Base-by-base conservation (phyloP, 2,329 filamentous ascomycete genomes). In the Fusarium transvaalense region DNA sequence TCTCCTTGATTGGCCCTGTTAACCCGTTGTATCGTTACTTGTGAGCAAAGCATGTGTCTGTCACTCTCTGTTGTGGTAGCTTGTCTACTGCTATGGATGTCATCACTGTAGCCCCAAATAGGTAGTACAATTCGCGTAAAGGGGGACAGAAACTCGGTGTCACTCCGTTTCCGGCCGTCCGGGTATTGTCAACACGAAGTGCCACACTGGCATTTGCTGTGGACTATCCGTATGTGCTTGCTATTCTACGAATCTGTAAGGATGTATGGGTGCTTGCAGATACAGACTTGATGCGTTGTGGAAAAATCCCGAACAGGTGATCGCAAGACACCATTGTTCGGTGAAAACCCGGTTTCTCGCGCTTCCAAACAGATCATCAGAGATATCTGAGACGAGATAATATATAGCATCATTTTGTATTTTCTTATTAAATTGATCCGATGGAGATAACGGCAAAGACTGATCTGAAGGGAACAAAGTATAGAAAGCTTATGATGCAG, bases 151-250 rank as follows among this genome's bases (percentile, higher is more conserved):
- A 37, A 56, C 65, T 71, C 61, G 68, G 70, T 56, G 52, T 68
- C 63, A 71, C 70, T 71, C 70, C 71, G 66, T 72, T 70, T 68
- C 71, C 71, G 66, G 66, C 50, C 50, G 63, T 52, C 69, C 71
- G 67, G 67, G 48, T 39, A n/a, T 38, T 39, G 35, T 42, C 27
- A 21, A 51, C 43, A 57, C 34, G 31, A 45, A 25, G 50, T 39
- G 43, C 52, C 56, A 47, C 52, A 62, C 55, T 56, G 34, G 47
- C 35, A 50, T 64, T 53, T 41, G 31, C 42, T 46, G 54, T 61
- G 56, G 55, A 48, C 56, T 69, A n/a, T n/a, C n/a, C n/a, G n/a
- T n/a, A 38, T 48, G 25, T 52, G 9, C 31, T 14, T 42, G 17
- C 42, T 45, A 19, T n/a, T 29, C 27, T 17, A 8, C 12, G 27